Percentiles rank a stretch among this genome's conserved stretches.
These are phyloP conservation scores for Hippophae gyantsensis DNA, from an alignment of 306 rosid species.

Conservation along the genomic window DNA sequence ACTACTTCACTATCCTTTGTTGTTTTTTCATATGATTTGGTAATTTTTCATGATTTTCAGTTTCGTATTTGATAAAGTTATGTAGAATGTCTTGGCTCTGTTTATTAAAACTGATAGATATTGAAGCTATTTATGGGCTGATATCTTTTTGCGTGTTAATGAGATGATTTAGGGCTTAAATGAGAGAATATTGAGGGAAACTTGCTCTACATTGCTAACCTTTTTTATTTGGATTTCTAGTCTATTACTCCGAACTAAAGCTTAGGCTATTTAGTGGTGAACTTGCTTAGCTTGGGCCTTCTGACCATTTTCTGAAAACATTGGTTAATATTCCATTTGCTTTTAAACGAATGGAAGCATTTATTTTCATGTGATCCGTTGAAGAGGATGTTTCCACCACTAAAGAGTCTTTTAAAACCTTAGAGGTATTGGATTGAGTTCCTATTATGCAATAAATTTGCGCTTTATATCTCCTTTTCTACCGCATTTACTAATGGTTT, in stretches of 20 bases:
- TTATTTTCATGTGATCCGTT: constrained; percentile 68
- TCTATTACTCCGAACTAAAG: constrained; percentile 43
- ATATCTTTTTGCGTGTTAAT: not conserved
- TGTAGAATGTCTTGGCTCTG: not conserved
- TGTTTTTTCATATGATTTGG: not conserved
- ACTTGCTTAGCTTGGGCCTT: constrained; percentile 61
- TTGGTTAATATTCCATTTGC: constrained; percentile 75
- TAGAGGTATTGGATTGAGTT: constrained; percentile 52
- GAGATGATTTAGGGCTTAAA: constrained; percentile 3
- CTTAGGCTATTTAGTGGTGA: constrained; percentile 63
- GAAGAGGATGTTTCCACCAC: constrained; percentile 54
- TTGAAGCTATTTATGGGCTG: not conserved
- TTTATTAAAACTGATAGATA: constrained; percentile 8
- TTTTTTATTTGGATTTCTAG: too few species aligned
- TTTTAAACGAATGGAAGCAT: constrained; percentile 68
- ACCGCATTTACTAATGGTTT: not conserved
- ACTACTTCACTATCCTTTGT: not conserved
- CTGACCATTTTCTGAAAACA: constrained; percentile 75
- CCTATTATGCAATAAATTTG: not conserved
- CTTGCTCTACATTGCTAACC: too few species aligned
- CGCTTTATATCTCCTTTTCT: constrained; percentile 1
- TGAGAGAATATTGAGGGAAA: too few species aligned
- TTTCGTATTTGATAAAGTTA: not conserved
- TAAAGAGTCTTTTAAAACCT: constrained; percentile 47
- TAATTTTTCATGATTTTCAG: not conserved